A percentile compares a stretch with the other conserved stretches of the same genome.
Conservation (phyloP, 257 asterid genomes). For the Nyctanthes arbortristis region DNA sequence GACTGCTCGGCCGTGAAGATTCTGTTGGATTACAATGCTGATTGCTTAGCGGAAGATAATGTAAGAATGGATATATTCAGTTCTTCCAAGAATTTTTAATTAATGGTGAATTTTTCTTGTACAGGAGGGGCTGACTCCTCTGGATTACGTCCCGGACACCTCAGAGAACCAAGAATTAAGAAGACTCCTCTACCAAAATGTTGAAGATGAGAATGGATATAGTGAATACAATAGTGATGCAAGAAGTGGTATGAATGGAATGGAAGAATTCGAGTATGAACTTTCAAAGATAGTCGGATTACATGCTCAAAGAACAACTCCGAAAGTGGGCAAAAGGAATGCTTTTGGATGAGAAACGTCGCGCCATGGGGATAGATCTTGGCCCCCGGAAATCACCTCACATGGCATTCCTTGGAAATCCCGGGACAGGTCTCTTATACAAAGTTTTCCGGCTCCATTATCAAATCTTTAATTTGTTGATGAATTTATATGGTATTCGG, state of each 20-base stretch:
- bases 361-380: constrained; percentile 73
- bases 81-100: no score
- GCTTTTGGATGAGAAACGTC: constrained; percentile 86
- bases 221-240: no score
- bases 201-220: no score
- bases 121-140: constrained; percentile 80
- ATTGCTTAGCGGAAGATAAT: constrained; percentile 35
- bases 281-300: constrained; percentile 74
- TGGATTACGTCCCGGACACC: constrained; percentile 60
- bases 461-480: no score
- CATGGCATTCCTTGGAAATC: constrained; percentile 95
- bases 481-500: no score
- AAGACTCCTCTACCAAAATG: constrained; percentile 44
- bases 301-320: constrained; percentile 62
- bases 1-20: constrained; percentile 35
- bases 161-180: constrained; percentile 46
- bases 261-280: constrained; percentile 68
- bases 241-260: constrained; percentile 48
- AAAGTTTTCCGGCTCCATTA: no score
- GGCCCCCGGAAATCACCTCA: constrained; percentile 86
- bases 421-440: constrained; percentile 98
- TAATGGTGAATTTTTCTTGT: constrained; percentile 19
- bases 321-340: constrained; percentile 89
- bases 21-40: constrained; percentile 35
- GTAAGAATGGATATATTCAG: constrained; percentile 32